Percentiles rank a stretch among this genome's conserved stretches.
Conservation (phyloP, 495 filamentous ascomycete genomes). For the Xylaria telfairii region DNA sequence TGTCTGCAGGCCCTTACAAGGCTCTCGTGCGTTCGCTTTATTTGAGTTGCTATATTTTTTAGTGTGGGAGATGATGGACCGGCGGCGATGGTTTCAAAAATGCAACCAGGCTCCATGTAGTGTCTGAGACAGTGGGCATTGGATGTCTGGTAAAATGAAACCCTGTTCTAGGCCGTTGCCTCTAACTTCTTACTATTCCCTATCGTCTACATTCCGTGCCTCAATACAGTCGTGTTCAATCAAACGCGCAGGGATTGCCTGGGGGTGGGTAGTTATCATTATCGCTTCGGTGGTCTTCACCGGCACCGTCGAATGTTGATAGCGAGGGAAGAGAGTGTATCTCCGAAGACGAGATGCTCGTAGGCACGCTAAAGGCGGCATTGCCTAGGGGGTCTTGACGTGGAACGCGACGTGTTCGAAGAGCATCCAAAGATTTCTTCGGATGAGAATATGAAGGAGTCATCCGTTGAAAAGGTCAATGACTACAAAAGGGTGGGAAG, state of each 20-base stretch:
- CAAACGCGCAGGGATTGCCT: slow-evolving; percentile 71
- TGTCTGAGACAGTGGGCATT: slow-evolving; percentile 57
- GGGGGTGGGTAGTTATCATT: slow-evolving; percentile 75
- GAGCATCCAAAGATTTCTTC: slow-evolving; percentile 37
- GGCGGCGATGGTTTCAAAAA: slow-evolving; percentile 72
- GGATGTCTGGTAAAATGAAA: slow-evolving; percentile 74
- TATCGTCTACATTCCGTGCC: slow-evolving; percentile 72
- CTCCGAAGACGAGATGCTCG: slow-evolving; percentile 39
- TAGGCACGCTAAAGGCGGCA: slow-evolving; percentile 25
- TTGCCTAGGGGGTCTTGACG: slow-evolving; percentile 47
- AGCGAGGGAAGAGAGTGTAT: slow-evolving; percentile 65
- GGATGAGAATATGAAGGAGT: background rate
- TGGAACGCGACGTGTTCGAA: slow-evolving; percentile 48
- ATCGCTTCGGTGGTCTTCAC: slow-evolving; percentile 67
- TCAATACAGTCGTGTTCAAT: slow-evolving; percentile 76
- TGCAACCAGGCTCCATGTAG: slow-evolving; percentile 61
- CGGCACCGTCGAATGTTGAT: slow-evolving; percentile 69
- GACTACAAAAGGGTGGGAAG: slow-evolving; percentile 52
- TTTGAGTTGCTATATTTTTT: slow-evolving; percentile 77
- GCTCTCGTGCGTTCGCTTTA: slow-evolving; percentile 71
- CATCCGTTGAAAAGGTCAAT: slow-evolving; percentile 37
- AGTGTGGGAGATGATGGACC: slow-evolving; percentile 75
- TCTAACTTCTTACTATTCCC: slow-evolving; percentile 75
- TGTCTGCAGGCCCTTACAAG: too few relatives aligned
- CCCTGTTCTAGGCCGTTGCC: slow-evolving; percentile 73